Base-by-base conservation (phyloP, 306 rosid genomes). In the Chamaecrista fasciculata region DNA sequence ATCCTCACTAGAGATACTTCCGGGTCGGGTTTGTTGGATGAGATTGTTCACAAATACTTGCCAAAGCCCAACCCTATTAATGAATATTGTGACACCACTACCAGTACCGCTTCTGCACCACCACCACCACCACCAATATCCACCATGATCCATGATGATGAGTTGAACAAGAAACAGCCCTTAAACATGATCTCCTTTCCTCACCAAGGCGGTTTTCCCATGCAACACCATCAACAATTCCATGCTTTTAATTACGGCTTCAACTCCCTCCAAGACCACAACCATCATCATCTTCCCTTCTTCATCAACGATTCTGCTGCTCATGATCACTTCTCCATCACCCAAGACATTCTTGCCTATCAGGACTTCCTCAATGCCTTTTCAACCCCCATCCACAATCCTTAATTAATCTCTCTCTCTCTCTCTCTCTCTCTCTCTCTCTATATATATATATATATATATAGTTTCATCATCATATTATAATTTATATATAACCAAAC, bases 11-110 rank as follows among this genome's bases (percentile, higher is more conserved):
- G 62, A 33, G 91, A 87, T 44, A 62, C 88, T 1, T 80, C 94
- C 0, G 85, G 81, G 73, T 88, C 96, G 0, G 98, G 98, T 0
- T 62, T 93, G 66, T 50, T 93, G 68, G 91, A 93, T 44, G 98
- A 93, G 66, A 79, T 90, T 2, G 94, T 93, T 11, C 76, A 76
- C 0, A 82, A 76, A 26, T 90, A 83, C 34, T 82, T 90, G 25
- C 86, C 88, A 0, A 84, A 83, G 28, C 60, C 89, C 1, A 67
- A 76, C 18, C 44, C 81, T n/a, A 60, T 76, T 25, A 78, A n/a
- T n/a, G n/a, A 61, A 44, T 7, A 19, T 42, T 62, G 60, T 12
- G 6, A 3, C 46, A 12, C 33, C 4, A 4, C 33, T 28, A 29
- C 34, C 34, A 29, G 5, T 29, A 2, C 5, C 34, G 5, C 21